Evolutionary conservation across 148 eudicot genomes (phyloP).

Genomic region (Rhododendron ovatum): DNA sequence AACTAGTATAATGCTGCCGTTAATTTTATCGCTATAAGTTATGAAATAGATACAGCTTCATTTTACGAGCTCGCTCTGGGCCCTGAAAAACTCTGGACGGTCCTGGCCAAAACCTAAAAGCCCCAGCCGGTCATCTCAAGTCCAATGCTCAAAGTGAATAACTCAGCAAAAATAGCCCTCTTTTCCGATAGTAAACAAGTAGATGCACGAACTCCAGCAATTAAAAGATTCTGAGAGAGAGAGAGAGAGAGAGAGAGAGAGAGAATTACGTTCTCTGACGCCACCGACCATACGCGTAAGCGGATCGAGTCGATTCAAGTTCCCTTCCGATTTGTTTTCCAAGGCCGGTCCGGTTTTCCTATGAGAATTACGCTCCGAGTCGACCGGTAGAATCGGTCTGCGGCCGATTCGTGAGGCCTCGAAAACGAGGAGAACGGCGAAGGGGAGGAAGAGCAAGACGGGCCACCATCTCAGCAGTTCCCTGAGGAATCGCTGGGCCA

Average conservation of each 20-base stretch:
- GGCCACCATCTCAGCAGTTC: constrained; percentile 61
- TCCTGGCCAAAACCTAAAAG: too few species aligned
- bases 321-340: constrained; percentile 22
- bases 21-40: too few species aligned
- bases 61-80: too few species aligned
- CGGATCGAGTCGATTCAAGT: constrained; percentile 65
- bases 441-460: constrained; percentile 45
- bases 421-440: constrained; percentile 43
- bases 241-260: constrained; percentile 3
- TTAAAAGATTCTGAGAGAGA: background rate
- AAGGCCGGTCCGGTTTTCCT: background rate
- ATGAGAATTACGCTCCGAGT: background rate
- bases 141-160: too few species aligned
- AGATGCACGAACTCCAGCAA: background rate
- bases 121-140: too few species aligned
- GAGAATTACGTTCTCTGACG: constrained; percentile 55
- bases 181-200: background rate
- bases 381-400: constrained; percentile 10
- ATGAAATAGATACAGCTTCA: too few species aligned
- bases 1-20: too few species aligned
- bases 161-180: background rate
- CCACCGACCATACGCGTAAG: constrained; percentile 52
- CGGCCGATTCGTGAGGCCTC: constrained; percentile 52
- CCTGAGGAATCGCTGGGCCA: constrained; percentile 18
- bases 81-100: background rate